Base-by-base conservation (phyloP, 2,329 filamentous ascomycete species). In the Chaetomium sp. region DNA sequence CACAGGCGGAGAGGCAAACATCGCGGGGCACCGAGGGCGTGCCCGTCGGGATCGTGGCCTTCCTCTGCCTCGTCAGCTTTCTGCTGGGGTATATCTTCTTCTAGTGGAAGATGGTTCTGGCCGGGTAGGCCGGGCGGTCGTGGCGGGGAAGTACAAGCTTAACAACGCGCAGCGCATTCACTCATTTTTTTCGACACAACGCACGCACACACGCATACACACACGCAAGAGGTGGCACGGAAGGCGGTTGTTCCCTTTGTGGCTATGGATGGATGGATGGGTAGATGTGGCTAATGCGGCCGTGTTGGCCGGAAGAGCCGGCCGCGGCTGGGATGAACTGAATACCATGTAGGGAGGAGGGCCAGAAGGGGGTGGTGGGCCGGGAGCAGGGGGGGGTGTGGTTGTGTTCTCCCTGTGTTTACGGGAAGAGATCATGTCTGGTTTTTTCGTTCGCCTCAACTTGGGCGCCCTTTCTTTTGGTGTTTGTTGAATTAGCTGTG, bases 31-130 rank as follows among this genome's bases (percentile, higher is more conserved):
- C 78, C 70, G 87, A 93, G 71, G 94, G 95, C 25, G 94, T 99
- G 3, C 89, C 95, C 0, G 87, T 99, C 57, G 90, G 94, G 76
- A 86, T 94, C 68, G 91, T 91, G 53, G 94, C 95, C 25, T 82
- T 87, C 25, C 81, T 99, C 51, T 97, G 93, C 76, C 82, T 99
- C 72, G 73, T 96, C 69, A 93, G 92, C 82, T 99, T 99, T 81
- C 79, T 99, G 74, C 85, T 98, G 72, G 95, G 93, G 62, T 99
- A 97, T 80, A 87, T 98, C 78, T 93, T 99, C 82, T 99, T 99
- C 79, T 99, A 88, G 59, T 42, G 19, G n/a, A 50, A 29, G 25
- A 29, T 49, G 59, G 13, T 31, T 4, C 25, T 19, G 47, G 12
- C 27, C 29, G 31, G 45, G 13, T 57, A 9, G 13, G 25, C 25